Percentiles rank a stretch among this genome's conserved stretches.
Conservation (phyloP, 176 grass and related monocot species). For the Musa acuminata region DNA sequence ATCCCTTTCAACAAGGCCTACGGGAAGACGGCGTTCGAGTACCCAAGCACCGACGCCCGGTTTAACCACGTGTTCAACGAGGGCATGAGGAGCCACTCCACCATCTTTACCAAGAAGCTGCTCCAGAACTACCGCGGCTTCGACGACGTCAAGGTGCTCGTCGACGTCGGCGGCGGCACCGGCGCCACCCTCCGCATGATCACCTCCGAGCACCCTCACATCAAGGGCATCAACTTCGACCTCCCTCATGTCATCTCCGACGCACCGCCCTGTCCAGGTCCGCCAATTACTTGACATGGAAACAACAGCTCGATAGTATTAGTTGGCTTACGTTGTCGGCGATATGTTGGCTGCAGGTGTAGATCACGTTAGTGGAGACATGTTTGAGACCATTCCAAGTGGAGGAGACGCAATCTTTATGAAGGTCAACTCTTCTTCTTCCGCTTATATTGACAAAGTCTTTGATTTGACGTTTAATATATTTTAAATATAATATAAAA, state of each 20-base stretch:
- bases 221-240: no score
- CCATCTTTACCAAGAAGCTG: constrained; percentile 77
- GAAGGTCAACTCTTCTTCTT: constrained; percentile 30
- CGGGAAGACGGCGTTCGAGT: constrained; percentile 77
- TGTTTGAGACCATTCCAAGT: constrained; percentile 52
- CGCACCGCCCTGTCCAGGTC: no score
- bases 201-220: no score
- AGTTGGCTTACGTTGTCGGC: background rate
- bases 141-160: no score
- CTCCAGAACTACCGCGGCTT: constrained; percentile 26
- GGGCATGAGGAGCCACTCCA: constrained; percentile 75
- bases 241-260: no score
- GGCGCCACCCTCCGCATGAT: no score
- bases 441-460: no score
- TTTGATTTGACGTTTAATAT: no score
- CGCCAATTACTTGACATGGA: no score
- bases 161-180: no score
- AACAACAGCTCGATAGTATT: no score
- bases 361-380: constrained; percentile 66
- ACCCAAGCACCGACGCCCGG: constrained; percentile 62
- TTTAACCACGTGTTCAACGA: constrained; percentile 92
- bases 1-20: constrained; percentile 96
- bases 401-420: constrained; percentile 73
- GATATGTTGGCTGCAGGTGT: constrained; percentile 19
- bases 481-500: no score